Evolutionary conservation across 164 flowering plant genomes (phyloP), one percentile per base, ranked within the genome.

Genomic region (Platanus orientalis): DNA sequence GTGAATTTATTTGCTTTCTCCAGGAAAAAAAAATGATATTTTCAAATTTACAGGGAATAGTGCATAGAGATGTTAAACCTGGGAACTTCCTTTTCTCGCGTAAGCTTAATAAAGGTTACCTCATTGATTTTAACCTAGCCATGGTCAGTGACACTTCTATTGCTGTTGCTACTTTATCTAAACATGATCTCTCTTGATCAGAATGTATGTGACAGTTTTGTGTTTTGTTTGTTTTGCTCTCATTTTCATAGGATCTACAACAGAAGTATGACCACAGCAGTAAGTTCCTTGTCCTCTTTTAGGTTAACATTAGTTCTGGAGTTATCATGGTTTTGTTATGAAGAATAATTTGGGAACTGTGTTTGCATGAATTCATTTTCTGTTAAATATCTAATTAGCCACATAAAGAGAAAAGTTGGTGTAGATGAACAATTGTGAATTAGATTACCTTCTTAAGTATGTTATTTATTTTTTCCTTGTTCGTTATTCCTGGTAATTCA

Each of bases 51-150:
- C 83, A 95, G 99, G 97, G 94, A 42, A 58, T 85, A 62, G 87
- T 83, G 58, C 99, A 95, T 68, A 92, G 99, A 71, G 99, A 95
- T 77, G 85, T 95, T 29, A 95, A 95, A 71, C 99, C 99, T 63
- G 97, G 99, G 24, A 95, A 95, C 64, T 95, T 95, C 61, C 91
- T 95, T 20, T 95, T 86, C 72, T 89, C 92, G 59, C 75, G 88
- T 3, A 87, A 72, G 66, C 69, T 72, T 42, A 76, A 58, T 32
- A 92, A 85, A 76, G 99, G 99, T 34, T 90, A 85, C 72, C 89
- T 95, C 45, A 95, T 95, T 39, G 99, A 95, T 75, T 95, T 95
- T 78, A 95, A 95, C 70, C 85, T 95, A 62, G 99, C 97, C 47
- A 67, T 80, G 96, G 99, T 90, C 50, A 80, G 94, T 79, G 34